Percentiles rank a stretch among this genome's conserved stretches.
Evolutionary conservation across 306 rosid genomes (phyloP).

Genomic region (Quercus rubra): DNA sequence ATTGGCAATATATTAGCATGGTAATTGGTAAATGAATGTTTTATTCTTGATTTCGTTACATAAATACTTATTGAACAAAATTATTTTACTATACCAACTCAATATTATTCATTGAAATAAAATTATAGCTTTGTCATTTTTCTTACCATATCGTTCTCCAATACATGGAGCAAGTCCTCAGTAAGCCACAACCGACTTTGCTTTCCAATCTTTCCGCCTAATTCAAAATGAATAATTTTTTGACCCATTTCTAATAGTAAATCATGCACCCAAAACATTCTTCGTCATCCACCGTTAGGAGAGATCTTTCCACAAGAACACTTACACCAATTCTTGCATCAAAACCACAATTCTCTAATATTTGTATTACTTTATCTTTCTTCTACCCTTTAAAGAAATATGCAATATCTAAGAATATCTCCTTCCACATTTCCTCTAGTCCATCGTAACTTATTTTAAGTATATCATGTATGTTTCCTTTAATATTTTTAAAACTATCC

Average conservation of each 20-base stretch:
- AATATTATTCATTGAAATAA: no score
- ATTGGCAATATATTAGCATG: no score
- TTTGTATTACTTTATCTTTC: neutral
- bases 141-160: neutral
- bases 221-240: neutral
- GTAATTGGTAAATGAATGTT: no score
- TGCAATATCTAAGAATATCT: neutral
- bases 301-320: neutral
- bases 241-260: neutral
- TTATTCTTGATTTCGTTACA: no score
- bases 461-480: neutral
- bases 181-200: neutral
- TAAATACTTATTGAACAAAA: no score
- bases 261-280: neutral
- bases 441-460: neutral
- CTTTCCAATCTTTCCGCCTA: neutral
- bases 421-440: neutral
- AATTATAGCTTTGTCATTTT: no score
- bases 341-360: neutral
- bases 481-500: no score
- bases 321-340: neutral
- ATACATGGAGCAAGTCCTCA: neutral
- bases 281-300: neutral
- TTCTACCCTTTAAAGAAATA: neutral
- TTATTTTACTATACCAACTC: no score